These are phyloP conservation scores for Boletus rubropictus DNA, from an alignment of 768 basidiomycete species.

Conservation along the genomic window DNA sequence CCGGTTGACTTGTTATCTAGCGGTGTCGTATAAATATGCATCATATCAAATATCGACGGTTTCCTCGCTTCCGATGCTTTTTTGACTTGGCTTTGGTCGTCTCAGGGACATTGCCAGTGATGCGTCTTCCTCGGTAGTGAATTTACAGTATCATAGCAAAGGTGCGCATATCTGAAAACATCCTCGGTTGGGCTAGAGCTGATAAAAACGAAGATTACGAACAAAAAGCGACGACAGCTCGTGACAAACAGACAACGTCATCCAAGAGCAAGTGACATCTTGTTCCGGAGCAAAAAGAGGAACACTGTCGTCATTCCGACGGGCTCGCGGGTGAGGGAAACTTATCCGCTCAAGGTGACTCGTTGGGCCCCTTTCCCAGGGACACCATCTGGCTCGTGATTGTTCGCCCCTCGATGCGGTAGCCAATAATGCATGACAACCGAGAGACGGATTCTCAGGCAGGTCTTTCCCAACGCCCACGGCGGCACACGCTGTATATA, in stretches of 20 bases:
- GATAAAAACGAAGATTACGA: neutral
- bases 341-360: neutral
- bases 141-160: neutral
- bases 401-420: conserved; percentile 4
- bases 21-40: neutral
- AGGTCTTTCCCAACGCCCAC: conserved; percentile 2
- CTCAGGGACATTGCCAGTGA: neutral
- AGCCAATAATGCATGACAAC: neutral
- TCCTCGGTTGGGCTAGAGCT: conserved; percentile 3
- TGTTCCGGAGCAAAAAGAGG: neutral
- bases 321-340: conserved; percentile 1
- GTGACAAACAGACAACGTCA: neutral
- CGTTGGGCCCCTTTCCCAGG: conserved; percentile 6
- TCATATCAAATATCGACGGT: neutral
- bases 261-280: neutral
- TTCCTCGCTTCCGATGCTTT: conserved; percentile 7
- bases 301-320: conserved; percentile 13
- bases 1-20: neutral
- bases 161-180: neutral
- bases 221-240: neutral
- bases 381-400: conserved; percentile 10
- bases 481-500: conserved; percentile 5
- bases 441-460: conserved; percentile 6
- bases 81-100: neutral
- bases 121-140: neutral